Conservation (phyloP, 2,329 filamentous ascomycete genomes). For the Spiromastix sp. region DNA sequence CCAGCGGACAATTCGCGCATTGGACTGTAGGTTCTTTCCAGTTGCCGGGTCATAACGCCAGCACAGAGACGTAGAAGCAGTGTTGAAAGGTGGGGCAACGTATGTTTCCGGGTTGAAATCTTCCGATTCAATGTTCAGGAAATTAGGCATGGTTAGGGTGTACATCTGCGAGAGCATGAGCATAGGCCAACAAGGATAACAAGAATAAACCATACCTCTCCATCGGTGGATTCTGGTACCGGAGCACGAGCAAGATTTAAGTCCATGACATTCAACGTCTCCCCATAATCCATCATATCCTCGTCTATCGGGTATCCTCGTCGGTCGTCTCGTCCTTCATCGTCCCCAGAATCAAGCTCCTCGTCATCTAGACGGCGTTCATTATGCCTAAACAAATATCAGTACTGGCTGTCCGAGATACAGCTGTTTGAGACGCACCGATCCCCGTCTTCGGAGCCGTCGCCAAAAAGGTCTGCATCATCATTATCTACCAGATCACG, state of each 20-base stretch:
- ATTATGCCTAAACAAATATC: slow-evolving; percentile 18
- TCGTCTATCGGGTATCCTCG: slow-evolving; percentile 36
- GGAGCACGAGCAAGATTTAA: slow-evolving; percentile 47
- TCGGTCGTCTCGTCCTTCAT: slow-evolving; percentile 47
- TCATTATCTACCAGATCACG: slow-evolving; percentile 24
- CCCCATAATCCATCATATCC: slow-evolving; percentile 30
- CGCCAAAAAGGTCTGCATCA: slow-evolving; percentile 38
- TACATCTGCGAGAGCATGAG: slow-evolving; percentile 38
- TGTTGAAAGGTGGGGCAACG: slow-evolving; percentile 51
- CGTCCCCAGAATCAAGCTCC: slow-evolving; percentile 55
- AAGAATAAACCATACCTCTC: slow-evolving; percentile 22
- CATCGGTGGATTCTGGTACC: slow-evolving; percentile 40
- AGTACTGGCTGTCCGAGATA: not conserved
- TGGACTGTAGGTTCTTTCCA: slow-evolving; percentile 49
- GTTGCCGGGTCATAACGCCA: slow-evolving; percentile 56
- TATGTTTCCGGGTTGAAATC: slow-evolving; percentile 52
- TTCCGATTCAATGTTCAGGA: slow-evolving; percentile 51
- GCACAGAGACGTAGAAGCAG: slow-evolving; percentile 53
- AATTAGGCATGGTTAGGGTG: slow-evolving; percentile 53
- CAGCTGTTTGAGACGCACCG: slow-evolving; percentile 21
- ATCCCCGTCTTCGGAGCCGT: slow-evolving; percentile 32
- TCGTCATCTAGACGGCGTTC: slow-evolving; percentile 47
- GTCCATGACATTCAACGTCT: slow-evolving; percentile 44
- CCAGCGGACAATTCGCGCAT: slow-evolving; percentile 56
- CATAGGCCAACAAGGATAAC: not conserved